Evolutionary conservation across 2,329 filamentous ascomycete species (phyloP).

Genomic region (Calycina herbarum): DNA sequence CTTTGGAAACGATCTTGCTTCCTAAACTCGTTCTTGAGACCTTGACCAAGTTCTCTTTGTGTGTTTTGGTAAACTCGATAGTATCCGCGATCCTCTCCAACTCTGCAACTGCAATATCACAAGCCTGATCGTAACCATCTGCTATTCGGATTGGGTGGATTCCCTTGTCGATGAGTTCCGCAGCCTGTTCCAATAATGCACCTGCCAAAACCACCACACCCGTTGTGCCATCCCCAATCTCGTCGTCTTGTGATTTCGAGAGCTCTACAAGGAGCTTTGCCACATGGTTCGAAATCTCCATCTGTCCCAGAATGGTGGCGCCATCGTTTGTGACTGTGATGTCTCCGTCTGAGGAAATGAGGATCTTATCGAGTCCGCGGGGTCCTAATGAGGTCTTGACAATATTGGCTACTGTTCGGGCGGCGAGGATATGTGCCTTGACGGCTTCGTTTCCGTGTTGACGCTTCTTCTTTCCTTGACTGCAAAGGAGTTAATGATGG

Average conservation of each 20-base stretch:
- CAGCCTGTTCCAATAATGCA: constrained; percentile 91
- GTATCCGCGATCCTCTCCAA: constrained; percentile 91
- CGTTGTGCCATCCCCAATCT: constrained; percentile 97
- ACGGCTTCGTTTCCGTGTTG: constrained; percentile 96
- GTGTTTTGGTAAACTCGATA: constrained; percentile 77
- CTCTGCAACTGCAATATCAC: constrained; percentile 91
- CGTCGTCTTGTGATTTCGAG: constrained; percentile 97
- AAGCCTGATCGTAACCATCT: constrained; percentile 96
- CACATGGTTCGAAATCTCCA: constrained; percentile 99
- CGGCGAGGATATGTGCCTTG: constrained; percentile 96
- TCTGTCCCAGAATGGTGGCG: constrained; percentile 94
- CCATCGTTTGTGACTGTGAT: constrained; percentile 99
- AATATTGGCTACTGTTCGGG: constrained; percentile 92
- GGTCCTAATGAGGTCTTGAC: constrained; percentile 97
- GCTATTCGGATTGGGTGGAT: constrained; percentile 99
- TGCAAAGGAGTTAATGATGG: constrained; percentile 42
- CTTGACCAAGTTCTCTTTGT: constrained; percentile 85
- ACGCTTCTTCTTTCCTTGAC: constrained; percentile 96
- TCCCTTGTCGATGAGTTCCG: constrained; percentile 98
- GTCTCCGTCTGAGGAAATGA: constrained; percentile 97
- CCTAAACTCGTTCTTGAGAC: constrained; percentile 94
- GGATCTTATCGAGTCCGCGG: constrained; percentile 95
- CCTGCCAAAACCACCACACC: constrained; percentile 96
- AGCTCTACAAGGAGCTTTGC: constrained; percentile 95
- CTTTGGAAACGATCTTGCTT: constrained; percentile 98